Percentiles rank a stretch among this genome's conserved stretches.
Conservation (phyloP, 1,139 yeast genomes). For the Geotrichum siamense region DNA sequence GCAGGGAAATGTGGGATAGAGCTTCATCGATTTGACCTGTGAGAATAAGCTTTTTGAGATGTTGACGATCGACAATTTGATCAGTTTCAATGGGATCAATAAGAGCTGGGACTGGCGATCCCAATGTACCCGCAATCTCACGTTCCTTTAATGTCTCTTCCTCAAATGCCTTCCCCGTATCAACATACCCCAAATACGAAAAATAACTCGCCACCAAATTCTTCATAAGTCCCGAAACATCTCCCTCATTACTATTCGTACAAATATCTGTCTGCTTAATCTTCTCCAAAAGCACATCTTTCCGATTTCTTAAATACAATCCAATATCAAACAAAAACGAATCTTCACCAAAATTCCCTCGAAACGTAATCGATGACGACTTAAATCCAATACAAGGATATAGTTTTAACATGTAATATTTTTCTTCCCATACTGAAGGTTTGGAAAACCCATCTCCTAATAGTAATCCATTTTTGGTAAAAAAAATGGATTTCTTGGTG, state of each 20-base stretch:
- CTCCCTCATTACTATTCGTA: slow-evolving; percentile 31
- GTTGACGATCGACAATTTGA: slow-evolving; percentile 43
- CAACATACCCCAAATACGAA: slow-evolving; percentile 63
- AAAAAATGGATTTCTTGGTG: slow-evolving; percentile 54
- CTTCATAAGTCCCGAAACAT: slow-evolving; percentile 33
- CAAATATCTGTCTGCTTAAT: slow-evolving; percentile 16
- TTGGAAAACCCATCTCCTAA: slow-evolving; percentile 29
- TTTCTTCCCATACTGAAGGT: neutral
- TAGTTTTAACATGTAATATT: slow-evolving; percentile 26
- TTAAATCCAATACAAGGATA: slow-evolving; percentile 45
- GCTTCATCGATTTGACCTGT: slow-evolving; percentile 46
- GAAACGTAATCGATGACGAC: slow-evolving; percentile 44
- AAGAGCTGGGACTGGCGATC: slow-evolving; percentile 3
- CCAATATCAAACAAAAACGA: slow-evolving; percentile 65
- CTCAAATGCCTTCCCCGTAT: slow-evolving; percentile 56
- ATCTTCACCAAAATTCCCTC: slow-evolving; percentile 59
- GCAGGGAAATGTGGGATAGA: slow-evolving; percentile 38
- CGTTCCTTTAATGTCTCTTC: slow-evolving; percentile 27
- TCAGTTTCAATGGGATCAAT: slow-evolving; percentile 13
- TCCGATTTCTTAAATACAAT: slow-evolving; percentile 49
- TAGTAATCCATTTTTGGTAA: slow-evolving; percentile 73
- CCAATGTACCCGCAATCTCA: neutral
- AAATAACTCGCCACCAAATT: slow-evolving; percentile 63
- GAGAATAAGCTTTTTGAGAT: slow-evolving; percentile 43
- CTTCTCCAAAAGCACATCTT: slow-evolving; percentile 25